Evolutionary conservation across 2,329 filamentous ascomycete genomes (phyloP), one percentile per base, ranked within the genome.

Genomic region (Aspergillus cejpii): DNA sequence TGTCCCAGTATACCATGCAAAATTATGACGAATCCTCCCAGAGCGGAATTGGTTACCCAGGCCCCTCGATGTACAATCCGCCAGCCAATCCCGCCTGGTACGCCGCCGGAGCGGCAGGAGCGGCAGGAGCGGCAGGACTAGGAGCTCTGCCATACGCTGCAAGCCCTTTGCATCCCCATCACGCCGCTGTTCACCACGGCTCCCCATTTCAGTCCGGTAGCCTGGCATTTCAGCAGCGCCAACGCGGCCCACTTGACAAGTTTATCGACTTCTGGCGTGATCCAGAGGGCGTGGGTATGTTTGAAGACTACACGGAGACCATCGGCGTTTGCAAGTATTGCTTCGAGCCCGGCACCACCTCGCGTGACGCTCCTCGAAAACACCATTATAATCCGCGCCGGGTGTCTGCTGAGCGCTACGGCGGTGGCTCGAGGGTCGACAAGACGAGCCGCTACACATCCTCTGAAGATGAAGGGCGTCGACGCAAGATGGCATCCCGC

Each of bases 271-370:
- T 75, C 70, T 82, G 76, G 76, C 79, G 73, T 57, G 80, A 78
- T 49, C 73, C 79, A 1, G 79, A 83, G 50, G 80, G 79, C n/a
- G 78, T 83, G 1, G 74, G 73, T 14, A 76, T 76, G 58, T 83
- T 81, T 67, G 80, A 84, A 61, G 79, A 83, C 57, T 84, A 84
- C 55, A 83, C 80, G 1, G 79, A 84, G 62, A 76, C 77, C 47
- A 83, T 82, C 53, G 80, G 80, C 17, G 76, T 83, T 2, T 84
- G 80, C 65, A 79, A 75, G 50, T 69, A 80, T 53, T 84, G 80
- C 59, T 84, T 84, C 55, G 79, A 82, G 48, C 79, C 80, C 5
- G 71, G 74, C 6, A 76, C 75, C 12, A 74, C 70, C 3, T 72
- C 76, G 2, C 60, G 66, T 47, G 74, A 82, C 58, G 80, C 79